Conservation (phyloP, 2,329 filamentous ascomycete species). For the Verticillium nubilum region DNA sequence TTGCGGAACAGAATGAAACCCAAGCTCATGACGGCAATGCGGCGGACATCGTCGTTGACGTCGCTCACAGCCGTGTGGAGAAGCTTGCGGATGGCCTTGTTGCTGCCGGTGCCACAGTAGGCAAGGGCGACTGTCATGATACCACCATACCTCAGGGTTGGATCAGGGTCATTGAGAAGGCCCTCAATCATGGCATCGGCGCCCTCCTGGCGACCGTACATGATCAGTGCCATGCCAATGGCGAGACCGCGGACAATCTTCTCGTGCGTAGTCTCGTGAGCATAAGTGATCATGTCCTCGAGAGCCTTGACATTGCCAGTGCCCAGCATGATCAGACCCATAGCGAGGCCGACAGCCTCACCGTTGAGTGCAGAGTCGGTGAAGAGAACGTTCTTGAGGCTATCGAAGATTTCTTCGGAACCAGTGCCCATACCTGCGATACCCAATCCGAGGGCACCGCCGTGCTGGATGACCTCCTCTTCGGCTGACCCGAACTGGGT, state of each 20-base stretch:
- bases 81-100: conserved; percentile 95
- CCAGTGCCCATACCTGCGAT: conserved; percentile 98
- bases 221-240: conserved; percentile 95
- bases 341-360: conserved; percentile 89
- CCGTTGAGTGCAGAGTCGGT: conserved; percentile 94
- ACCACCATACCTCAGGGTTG: conserved; percentile 89
- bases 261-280: conserved; percentile 96
- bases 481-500: conserved; percentile 69
- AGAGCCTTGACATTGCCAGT: conserved; percentile 93
- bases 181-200: conserved; percentile 94
- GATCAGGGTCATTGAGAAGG: conserved; percentile 87
- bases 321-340: conserved; percentile 97
- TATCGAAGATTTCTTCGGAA: conserved; percentile 84
- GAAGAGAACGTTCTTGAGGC: conserved; percentile 82
- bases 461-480: conserved; percentile 94
- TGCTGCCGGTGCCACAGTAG: conserved; percentile 95
- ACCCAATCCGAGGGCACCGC: conserved; percentile 88
- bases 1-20: conserved; percentile 99
- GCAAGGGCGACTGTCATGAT: conserved; percentile 98
- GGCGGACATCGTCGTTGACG: conserved; percentile 93
- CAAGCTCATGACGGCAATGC: conserved; percentile 94
- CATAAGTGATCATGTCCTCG: conserved; percentile 96
- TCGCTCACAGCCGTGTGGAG: conserved; percentile 96
- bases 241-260: conserved; percentile 97
- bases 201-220: conserved; percentile 93